Conservation (phyloP, 2,329 filamentous ascomycete species). For the Allantophomopsis cytisporea region DNA sequence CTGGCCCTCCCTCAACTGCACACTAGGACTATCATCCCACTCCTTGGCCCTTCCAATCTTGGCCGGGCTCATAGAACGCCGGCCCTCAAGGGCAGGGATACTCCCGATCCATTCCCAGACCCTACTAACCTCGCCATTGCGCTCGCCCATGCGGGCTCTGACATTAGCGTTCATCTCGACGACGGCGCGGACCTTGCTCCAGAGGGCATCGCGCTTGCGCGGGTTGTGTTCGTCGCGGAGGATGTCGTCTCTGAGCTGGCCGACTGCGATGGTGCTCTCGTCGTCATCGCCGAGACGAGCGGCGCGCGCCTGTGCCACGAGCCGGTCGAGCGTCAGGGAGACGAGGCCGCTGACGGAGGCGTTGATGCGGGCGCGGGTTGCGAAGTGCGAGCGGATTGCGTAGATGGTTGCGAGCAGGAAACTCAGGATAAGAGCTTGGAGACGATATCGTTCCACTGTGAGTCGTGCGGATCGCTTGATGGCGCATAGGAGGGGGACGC, state of each 20-base stretch:
- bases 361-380: slow-evolving; percentile 41
- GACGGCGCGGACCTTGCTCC: slow-evolving; percentile 69
- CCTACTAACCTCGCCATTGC: slow-evolving; percentile 49
- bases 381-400: slow-evolving; percentile 46
- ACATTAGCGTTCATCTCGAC: slow-evolving; percentile 94
- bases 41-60: slow-evolving; percentile 26
- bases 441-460: slow-evolving; percentile 75
- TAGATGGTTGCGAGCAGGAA: slow-evolving; percentile 40
- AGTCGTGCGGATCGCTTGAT: slow-evolving; percentile 65
- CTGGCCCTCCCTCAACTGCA: slow-evolving; percentile 8
- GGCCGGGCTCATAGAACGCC: no score
- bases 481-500: slow-evolving; percentile 75
- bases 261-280: slow-evolving; percentile 74
- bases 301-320: slow-evolving; percentile 75
- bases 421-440: slow-evolving; percentile 61
- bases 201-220: slow-evolving; percentile 64
- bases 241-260: slow-evolving; percentile 84
- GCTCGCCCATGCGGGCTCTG: slow-evolving; percentile 57
- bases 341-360: slow-evolving; percentile 63
- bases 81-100: slow-evolving; percentile 11
- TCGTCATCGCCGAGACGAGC: slow-evolving; percentile 50
- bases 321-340: slow-evolving; percentile 66
- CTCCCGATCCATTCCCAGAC: slow-evolving; percentile 62
- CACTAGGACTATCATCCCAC: slow-evolving; percentile 8
- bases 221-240: slow-evolving; percentile 70